Evolutionary conservation across 768 basidiomycete species (phyloP).

Genomic region (Rubroboletus satanas): DNA sequence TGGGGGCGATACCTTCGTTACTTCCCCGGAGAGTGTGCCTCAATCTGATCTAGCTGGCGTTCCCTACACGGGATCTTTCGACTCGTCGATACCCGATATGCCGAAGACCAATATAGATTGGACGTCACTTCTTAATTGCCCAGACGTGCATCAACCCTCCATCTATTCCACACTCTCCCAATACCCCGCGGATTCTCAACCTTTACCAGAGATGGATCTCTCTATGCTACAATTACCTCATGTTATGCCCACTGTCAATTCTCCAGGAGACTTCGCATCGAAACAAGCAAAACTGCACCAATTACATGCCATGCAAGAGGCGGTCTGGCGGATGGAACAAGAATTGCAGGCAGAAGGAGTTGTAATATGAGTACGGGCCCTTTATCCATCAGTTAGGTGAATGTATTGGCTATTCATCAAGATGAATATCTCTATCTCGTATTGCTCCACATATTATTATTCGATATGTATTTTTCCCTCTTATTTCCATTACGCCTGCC

Average conservation of each 20-base stretch:
- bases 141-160: background rate
- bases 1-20: background rate
- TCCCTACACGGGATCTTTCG: background rate
- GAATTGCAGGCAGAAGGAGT: constrained; percentile 29
- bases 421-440: background rate
- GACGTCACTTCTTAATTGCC: constrained; percentile 9
- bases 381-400: no score
- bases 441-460: constrained; percentile 17
- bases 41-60: background rate
- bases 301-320: constrained; percentile 32
- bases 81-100: background rate
- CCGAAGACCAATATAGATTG: constrained; percentile 9
- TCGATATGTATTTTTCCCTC: constrained; percentile 10
- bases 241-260: background rate
- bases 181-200: background rate
- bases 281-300: constrained; percentile 19
- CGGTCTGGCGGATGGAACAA: constrained; percentile 30
- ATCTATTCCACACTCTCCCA: constrained; percentile 1
- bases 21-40: background rate
- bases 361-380: constrained; percentile 1
- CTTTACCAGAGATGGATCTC: constrained; percentile 25
- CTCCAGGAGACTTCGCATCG: background rate
- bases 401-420: background rate
- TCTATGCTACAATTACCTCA: constrained; percentile 24
- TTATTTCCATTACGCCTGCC: background rate